phyloP scores from a whole-genome alignment of 768 basidiomycete species.

The Serendipita sp. region DNA sequence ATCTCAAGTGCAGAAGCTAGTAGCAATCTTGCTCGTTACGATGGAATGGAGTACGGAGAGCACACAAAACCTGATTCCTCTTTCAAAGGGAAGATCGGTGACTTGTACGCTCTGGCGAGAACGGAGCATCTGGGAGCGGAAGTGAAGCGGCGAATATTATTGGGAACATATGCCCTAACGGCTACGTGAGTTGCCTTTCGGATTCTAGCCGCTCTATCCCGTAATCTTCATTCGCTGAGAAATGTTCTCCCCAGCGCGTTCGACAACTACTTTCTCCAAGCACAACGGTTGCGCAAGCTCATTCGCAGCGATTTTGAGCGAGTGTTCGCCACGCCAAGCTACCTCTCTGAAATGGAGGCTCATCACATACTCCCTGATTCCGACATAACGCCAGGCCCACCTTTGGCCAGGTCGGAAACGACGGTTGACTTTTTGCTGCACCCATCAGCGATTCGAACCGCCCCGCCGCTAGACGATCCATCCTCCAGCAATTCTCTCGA shows the following conservation, averaged over 20 bases:
- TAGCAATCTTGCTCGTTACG: slow-evolving; percentile 80
- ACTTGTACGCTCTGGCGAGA: slow-evolving; percentile 45
- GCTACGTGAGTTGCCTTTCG: slow-evolving; percentile 51
- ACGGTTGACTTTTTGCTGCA: slow-evolving; percentile 73
- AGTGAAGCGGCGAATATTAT: slow-evolving; percentile 69
- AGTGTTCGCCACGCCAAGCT: slow-evolving; percentile 47
- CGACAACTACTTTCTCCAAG: slow-evolving; percentile 93
- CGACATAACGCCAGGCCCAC: neutral
- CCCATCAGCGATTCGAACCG: slow-evolving; percentile 75
- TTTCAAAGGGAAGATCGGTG: neutral
- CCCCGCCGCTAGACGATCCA: slow-evolving; percentile 37
- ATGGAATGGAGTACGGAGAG: slow-evolving; percentile 72
- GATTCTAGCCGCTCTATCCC: neutral
- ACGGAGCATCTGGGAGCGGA: slow-evolving; percentile 65
- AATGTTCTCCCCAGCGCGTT: slow-evolving; percentile 49
- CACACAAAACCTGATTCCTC: slow-evolving; percentile 2
- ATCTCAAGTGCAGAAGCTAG: slow-evolving; percentile 87
- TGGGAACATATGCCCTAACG: slow-evolving; percentile 83
- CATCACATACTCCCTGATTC: neutral
- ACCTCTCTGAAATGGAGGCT: neutral
- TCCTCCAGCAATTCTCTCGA: slow-evolving; percentile 23
- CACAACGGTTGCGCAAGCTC: slow-evolving; percentile 59
- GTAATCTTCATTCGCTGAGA: neutral
- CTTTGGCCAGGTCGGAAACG: slow-evolving; percentile 7
- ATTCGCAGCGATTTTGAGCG: slow-evolving; percentile 59